These are phyloP conservation scores for Rhododendron vialii DNA, from an alignment of 148 eudicot species.

Conservation along the genomic window DNA sequence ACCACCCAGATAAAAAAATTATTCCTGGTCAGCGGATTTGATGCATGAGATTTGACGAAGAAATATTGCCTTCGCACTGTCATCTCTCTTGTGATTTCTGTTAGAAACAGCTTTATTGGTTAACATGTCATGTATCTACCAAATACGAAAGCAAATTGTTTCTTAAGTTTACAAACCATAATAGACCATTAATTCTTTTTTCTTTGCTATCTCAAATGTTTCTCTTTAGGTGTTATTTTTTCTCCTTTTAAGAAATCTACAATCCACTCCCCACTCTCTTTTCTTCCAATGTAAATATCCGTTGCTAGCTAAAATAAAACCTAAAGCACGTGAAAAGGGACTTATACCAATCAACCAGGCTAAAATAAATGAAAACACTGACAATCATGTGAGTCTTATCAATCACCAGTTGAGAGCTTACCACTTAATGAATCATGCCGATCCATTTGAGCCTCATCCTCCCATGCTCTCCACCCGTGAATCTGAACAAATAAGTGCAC, in stretches of 20 bases:
- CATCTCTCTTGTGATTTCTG: constrained; percentile 82
- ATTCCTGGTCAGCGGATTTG: constrained; percentile 57
- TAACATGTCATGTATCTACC: background rate
- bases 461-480: constrained; percentile 88
- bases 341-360: background rate
- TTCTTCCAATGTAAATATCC: background rate
- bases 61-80: constrained; percentile 80
- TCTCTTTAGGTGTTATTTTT: background rate
- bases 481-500: constrained; percentile 37
- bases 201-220: background rate
- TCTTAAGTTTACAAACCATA: background rate
- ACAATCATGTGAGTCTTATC: constrained; percentile 2
- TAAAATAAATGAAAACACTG: background rate
- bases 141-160: background rate
- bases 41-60: constrained; percentile 68
- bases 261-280: background rate
- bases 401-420: constrained; percentile 23
- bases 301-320: background rate
- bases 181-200: background rate
- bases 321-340: background rate
- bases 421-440: constrained; percentile 60
- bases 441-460: constrained; percentile 80
- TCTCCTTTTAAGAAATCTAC: background rate
- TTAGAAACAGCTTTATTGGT: constrained; percentile 10
- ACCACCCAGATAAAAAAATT: constrained; percentile 81